phyloP scores from a whole-genome alignment of 345 rosid species.

The Viola odorata region DNA sequence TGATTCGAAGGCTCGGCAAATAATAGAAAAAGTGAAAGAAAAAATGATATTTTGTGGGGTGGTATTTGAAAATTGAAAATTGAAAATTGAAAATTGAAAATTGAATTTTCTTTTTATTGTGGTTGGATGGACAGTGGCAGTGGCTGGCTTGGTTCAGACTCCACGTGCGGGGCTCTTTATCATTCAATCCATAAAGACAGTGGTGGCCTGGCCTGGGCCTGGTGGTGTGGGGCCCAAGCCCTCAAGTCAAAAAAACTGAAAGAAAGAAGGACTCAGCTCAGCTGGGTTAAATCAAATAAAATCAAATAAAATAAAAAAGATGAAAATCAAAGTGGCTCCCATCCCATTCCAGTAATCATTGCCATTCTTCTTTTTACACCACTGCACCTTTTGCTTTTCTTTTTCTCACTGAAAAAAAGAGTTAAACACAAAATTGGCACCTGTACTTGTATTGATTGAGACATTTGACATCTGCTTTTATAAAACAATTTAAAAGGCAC shows the following conservation, averaged over 20 bases:
- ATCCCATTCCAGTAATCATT: constrained; percentile 26
- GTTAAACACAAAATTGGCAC: no score
- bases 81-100: background rate
- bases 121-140: constrained; percentile 37
- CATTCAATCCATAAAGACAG: constrained; percentile 49
- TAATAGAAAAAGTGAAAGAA: no score
- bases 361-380: background rate
- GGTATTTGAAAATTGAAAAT: background rate
- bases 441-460: no score
- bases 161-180: constrained; percentile 72
- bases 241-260: constrained; percentile 17
- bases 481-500: no score
- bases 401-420: no score
- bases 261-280: constrained; percentile 1
- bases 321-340: constrained; percentile 20
- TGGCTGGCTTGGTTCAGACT: constrained; percentile 38
- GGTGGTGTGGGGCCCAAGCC: constrained; percentile 17
- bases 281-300: background rate
- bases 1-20: no score
- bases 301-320: background rate
- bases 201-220: constrained; percentile 15
- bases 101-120: constrained; percentile 17
- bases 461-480: no score
- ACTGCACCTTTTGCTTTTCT: constrained; percentile 1
- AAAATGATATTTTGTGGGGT: background rate